Base-by-base conservation (phyloP, 2,329 filamentous ascomycete genomes). In the Hypoxylon sp. region DNA sequence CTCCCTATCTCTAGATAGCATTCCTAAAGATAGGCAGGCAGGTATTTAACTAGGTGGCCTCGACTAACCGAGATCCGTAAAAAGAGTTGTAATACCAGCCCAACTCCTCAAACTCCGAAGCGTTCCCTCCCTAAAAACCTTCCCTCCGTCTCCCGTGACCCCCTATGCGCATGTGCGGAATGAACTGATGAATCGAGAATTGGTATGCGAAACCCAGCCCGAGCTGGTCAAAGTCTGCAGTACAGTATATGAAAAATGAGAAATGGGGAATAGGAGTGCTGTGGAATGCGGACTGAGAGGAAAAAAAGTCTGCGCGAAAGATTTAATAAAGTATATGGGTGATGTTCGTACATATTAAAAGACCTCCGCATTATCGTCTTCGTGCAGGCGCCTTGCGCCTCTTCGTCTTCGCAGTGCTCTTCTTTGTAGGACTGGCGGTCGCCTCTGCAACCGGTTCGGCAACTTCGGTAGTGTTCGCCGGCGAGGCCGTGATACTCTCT, bases 401-500 rank as follows among this genome's bases (percentile, higher is more conserved):
- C 62, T 71, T 77, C 21, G 73, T 2, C 60, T 69, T 76, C 6
- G 69, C 14, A 5, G 41, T 41, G 4, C 65, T 57, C 71, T 75
- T 77, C 63, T 77, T 77, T 4, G 71, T 69, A 43, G 75, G 73
- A 55, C 61, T 69, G 17, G 68, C 64, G 34, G 45, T 48, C 13
- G 45, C 46, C 25, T 56, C 38, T n/a, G 46, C 32, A 28, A 53
- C 52, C 10, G 63, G 70, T 59, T 74, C 74, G n/a, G 68, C 67
- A 41, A 67, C 41, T 19, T 74, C 69, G 28, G 70, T 61, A 3
- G 65, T 71, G 45, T 74, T 71, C 2, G 74, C 73, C 5, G 74
- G 73, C n/a, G 81, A 81, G 2, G 81, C 81, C 9, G 79, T 82
- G 58, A 83, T 82, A 23, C 80, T 83, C 65, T 79, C 78, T 59